These are phyloP conservation scores for Volvariella volvacea DNA, from an alignment of 1,284 basidiomycete genomes.

Conservation along the genomic window DNA sequence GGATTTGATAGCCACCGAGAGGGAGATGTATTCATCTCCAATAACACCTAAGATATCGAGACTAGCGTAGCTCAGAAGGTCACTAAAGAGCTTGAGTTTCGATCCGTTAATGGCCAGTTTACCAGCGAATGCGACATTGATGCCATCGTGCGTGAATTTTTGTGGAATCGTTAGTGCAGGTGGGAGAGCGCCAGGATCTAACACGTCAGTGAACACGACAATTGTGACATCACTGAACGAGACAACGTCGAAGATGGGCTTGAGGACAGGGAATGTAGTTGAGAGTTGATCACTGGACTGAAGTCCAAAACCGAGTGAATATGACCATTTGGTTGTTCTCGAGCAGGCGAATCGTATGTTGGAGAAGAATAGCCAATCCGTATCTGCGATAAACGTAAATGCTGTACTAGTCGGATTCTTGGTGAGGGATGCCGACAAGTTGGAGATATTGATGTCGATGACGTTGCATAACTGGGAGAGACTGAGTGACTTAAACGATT, in stretches of 20 bases:
- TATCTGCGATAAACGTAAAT: no score
- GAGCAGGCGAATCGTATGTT: slow-evolving; percentile 1
- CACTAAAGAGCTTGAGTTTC: no score
- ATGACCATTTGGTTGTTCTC: background rate
- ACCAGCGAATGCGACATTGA: no score
- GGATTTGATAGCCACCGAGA: background rate
- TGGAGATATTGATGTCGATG: no score
- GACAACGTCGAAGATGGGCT: slow-evolving; percentile 1
- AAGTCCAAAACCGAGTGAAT: slow-evolving; percentile 2
- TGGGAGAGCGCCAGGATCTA: slow-evolving; percentile 2
- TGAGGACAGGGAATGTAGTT: background rate
- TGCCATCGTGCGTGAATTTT: no score
- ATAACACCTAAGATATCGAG: slow-evolving; percentile 2
- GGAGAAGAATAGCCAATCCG: no score
- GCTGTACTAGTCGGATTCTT: no score
- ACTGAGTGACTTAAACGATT: no score
- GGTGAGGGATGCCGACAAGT: no score
- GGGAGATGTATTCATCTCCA: background rate
- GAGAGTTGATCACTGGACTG: background rate
- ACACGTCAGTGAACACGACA: slow-evolving; percentile 1
- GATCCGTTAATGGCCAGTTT: no score
- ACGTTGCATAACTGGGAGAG: no score
- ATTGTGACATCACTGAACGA: slow-evolving; percentile 1
- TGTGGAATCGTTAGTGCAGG: background rate
- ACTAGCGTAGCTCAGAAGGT: background rate